Conservation (phyloP, 352 stramenopile species). For the Blastocystis hominis region DNA sequence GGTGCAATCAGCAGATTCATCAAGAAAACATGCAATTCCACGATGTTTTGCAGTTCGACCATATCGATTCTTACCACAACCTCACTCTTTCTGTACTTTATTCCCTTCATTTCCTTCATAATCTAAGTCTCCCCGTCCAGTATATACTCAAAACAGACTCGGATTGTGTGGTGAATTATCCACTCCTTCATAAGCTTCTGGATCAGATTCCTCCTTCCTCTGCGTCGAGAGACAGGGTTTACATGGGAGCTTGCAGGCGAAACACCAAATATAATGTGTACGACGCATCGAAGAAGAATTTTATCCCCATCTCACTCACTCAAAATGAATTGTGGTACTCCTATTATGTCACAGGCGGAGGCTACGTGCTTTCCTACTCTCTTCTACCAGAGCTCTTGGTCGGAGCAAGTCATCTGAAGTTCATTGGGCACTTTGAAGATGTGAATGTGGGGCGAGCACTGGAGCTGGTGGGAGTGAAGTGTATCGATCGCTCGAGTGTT, state of each 20-base stretch:
- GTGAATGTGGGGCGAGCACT: constrained; percentile 43
- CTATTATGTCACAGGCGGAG: constrained; percentile 42
- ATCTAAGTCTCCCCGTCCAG: constrained; percentile 8
- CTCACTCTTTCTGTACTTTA: constrained; percentile 46
- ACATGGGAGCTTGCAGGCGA: constrained; percentile 28
- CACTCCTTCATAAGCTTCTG: background rate
- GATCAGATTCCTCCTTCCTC: too few species aligned
- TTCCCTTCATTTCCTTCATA: constrained; percentile 11
- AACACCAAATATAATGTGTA: background rate
- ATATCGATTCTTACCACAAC: constrained; percentile 42
- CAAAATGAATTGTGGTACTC: background rate
- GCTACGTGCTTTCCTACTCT: constrained; percentile 28
- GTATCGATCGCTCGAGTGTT: background rate
- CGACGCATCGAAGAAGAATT: constrained; percentile 10
- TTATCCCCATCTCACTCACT: background rate
- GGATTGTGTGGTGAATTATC: constrained; percentile 51
- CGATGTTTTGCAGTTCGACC: constrained; percentile 37
- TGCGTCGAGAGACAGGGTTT: background rate
- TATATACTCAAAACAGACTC: constrained; percentile 48
- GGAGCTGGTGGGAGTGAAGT: constrained; percentile 1
- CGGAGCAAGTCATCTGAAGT: background rate
- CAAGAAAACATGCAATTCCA: background rate
- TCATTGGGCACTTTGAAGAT: constrained; percentile 48
- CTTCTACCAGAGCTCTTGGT: constrained; percentile 5
- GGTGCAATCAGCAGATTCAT: background rate